A percentile compares a stretch with the other conserved stretches of the same genome.
Evolutionary conservation across 129 eudicot genomes (phyloP).

Genomic region (Pulicaria dysenterica): DNA sequence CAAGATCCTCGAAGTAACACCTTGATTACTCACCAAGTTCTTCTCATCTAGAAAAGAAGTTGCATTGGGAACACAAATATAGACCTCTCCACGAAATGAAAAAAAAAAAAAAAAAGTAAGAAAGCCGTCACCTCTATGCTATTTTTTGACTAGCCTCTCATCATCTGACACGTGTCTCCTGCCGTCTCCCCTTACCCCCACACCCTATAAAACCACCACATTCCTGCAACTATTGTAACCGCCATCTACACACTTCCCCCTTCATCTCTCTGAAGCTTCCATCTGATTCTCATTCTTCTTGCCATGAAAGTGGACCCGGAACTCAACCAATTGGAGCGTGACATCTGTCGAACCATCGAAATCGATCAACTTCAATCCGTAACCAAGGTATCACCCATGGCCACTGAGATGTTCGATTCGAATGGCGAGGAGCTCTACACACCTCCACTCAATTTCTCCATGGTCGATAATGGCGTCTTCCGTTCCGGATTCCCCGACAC

Average conservation of each 20-base stretch:
- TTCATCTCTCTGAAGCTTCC: conserved; percentile 7
- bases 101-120: neutral
- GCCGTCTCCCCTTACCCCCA: neutral
- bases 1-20: too few species aligned
- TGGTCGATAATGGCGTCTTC: conserved; percentile 72
- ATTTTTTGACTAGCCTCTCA: conserved; percentile 7
- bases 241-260: neutral
- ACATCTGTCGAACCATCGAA: conserved; percentile 27
- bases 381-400: conserved; percentile 11
- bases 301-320: conserved; percentile 33
- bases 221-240: conserved; percentile 25
- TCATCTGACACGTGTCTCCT: conserved; percentile 3
- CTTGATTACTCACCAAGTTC: too few species aligned
- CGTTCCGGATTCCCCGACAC: conserved; percentile 70
- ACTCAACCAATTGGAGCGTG: conserved; percentile 28
- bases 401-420: conserved; percentile 25
- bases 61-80: too few species aligned
- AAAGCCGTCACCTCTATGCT: conserved; percentile 13
- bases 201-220: conserved; percentile 22
- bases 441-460: conserved; percentile 73
- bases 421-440: conserved; percentile 43
- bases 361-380: conserved; percentile 16
- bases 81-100: neutral
- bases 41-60: too few species aligned
- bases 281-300: neutral